Conservation (phyloP, 1,284 basidiomycete genomes). For the Apiotrichum mycotoxinovorans region DNA sequence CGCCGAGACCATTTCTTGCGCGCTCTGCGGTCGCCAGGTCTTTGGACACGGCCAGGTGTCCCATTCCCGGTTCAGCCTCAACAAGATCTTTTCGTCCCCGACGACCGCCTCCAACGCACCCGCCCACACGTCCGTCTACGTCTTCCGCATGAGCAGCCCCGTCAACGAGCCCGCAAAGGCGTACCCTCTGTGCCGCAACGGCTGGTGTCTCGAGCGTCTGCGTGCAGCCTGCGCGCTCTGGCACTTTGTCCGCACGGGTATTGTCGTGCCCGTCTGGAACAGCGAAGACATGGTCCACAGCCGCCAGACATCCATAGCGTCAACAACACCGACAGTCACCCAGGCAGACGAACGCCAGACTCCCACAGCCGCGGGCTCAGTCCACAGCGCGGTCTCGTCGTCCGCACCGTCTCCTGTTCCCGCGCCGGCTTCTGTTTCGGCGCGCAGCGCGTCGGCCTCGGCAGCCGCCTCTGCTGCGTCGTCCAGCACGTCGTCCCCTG, state of each 20-base stretch:
- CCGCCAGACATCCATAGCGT: neutral
- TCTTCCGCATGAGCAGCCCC: slow-evolving; percentile 42
- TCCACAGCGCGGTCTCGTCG: neutral
- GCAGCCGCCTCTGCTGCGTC: neutral
- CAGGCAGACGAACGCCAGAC: neutral
- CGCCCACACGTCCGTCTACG: slow-evolving; percentile 36
- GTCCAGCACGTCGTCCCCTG: neutral
- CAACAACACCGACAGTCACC: neutral
- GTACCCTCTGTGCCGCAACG: slow-evolving; percentile 71
- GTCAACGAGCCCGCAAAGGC: slow-evolving; percentile 40
- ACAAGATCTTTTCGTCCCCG: slow-evolving; percentile 42
- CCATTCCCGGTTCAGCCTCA: slow-evolving; percentile 49
- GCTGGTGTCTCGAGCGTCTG: slow-evolving; percentile 57
- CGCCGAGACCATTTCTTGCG: slow-evolving; percentile 54
- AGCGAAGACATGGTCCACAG: slow-evolving; percentile 58
- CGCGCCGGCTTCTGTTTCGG: neutral
- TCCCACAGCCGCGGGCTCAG: neutral
- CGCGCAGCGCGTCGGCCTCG: neutral
- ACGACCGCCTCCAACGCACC: slow-evolving; percentile 15
- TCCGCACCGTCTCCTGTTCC: neutral
- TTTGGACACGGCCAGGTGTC: slow-evolving; percentile 19
- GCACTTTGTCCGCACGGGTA: slow-evolving; percentile 76
- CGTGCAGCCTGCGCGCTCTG: slow-evolving; percentile 86
- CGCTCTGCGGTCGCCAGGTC: slow-evolving; percentile 64
- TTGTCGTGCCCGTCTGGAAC: slow-evolving; percentile 81